Evolutionary conservation across 2,329 filamentous ascomycete genomes (phyloP), one percentile per base, ranked within the genome.

Genomic region (Ophiostoma quercus): DNA sequence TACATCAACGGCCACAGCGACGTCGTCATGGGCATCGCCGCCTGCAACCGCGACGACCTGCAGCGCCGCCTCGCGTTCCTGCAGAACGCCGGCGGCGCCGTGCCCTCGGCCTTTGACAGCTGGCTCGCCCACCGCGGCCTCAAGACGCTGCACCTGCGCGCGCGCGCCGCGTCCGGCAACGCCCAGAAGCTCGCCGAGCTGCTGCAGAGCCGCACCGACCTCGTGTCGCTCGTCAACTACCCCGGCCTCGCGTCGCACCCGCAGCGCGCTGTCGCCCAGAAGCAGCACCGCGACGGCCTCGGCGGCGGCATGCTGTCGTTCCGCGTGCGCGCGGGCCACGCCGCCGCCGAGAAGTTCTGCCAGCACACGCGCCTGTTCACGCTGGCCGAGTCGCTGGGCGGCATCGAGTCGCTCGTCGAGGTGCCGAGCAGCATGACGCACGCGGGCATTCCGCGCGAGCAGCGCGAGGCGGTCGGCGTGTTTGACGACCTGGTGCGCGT

Each of bases 1-100:
- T 99, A 98, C 82, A 98, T 99, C 83, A 98, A 98, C 79, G 95
- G 95, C 67, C 95, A 99, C 83, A 87, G 88, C 78, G 95, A 99
- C 79, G 95, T 99, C 9, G 89, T 98, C 76, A 99, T 99, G 95
- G 95, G 95, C 74, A 91, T 95, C 39, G 94, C 93, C 66, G 95
- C 95, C 67, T 96, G 96, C 86, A 98, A 97, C 85, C 91, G 90
- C 39, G 88, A 92, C 70, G 85, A 88, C 22, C 84, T 99, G 74
- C 88, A 89, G 77, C 83, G 89, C 73, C 88, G 92, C 60, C 87
- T 99, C 29, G 84, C 87, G 68, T 99, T 98, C 84, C 86, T 99
- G 54, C 95, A 99, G 79, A 99, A 99, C 82, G 95, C 95, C 75
- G 96, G 97, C 75, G 95, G 95, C 73, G 94, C 94, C 72, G 91